phyloP scores from a whole-genome alignment of 2,329 filamentous ascomycete genomes.

The Talaromyces amestolkiae region DNA sequence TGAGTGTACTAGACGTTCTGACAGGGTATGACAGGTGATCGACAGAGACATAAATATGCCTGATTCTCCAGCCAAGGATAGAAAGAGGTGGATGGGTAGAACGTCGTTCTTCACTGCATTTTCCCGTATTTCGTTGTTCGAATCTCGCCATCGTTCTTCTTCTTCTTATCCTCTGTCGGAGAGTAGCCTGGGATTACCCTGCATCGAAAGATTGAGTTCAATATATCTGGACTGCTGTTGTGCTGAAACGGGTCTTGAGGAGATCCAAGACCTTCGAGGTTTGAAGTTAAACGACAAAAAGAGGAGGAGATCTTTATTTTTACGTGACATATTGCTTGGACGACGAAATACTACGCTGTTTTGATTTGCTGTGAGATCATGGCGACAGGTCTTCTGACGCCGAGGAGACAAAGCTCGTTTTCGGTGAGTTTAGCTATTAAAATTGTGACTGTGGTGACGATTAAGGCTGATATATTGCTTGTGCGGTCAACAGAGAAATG shows the following conservation, averaged over 20 bases:
- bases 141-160: not conserved
- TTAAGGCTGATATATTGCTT: not conserved
- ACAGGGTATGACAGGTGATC: not conserved
- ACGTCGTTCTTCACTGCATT: not conserved
- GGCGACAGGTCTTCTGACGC: constrained; percentile 9
- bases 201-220: not conserved
- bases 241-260: not conserved
- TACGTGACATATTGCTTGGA: not conserved
- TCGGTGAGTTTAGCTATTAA: not conserved
- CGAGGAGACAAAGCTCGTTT: constrained; percentile 6
- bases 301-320: too few relatives aligned
- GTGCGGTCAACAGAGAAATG: not conserved
- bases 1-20: not conserved
- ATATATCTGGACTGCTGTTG: not conserved
- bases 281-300: not conserved
- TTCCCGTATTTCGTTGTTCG: not conserved
- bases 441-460: not conserved
- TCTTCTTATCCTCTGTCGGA: not conserved
- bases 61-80: not conserved
- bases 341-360: not conserved
- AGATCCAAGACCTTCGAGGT: not conserved
- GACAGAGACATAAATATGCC: not conserved
- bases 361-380: not conserved
- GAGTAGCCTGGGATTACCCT: not conserved
- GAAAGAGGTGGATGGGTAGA: not conserved